Conservation (phyloP, 2,329 filamentous ascomycete genomes). For the Aspergillus niger region DNA sequence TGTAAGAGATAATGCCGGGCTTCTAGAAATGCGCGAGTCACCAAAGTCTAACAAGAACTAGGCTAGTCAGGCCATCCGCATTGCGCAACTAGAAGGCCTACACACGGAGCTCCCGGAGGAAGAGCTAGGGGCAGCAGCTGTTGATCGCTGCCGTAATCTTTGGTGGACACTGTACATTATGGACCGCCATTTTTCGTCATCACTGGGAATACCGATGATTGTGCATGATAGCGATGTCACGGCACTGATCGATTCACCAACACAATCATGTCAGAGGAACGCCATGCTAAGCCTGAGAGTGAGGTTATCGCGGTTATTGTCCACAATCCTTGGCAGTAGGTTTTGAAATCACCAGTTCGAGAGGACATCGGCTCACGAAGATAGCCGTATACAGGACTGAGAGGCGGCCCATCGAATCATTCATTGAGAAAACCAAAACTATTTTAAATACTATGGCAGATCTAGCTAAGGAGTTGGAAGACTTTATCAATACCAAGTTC, state of each 20-base stretch:
- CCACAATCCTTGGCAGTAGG: slow-evolving; percentile 41
- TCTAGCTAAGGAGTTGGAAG: slow-evolving; percentile 43
- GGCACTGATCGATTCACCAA: slow-evolving; percentile 32
- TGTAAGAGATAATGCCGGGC: slow-evolving; percentile 20
- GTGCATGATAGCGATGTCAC: slow-evolving; percentile 43
- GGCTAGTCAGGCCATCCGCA: slow-evolving; percentile 45
- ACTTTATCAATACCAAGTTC: slow-evolving; percentile 36
- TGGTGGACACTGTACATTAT: slow-evolving; percentile 49
- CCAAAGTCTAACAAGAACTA: slow-evolving; percentile 16
- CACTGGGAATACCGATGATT: slow-evolving; percentile 42
- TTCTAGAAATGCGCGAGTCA: no score
- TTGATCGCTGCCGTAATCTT: slow-evolving; percentile 38
- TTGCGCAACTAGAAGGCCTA: slow-evolving; percentile 45
- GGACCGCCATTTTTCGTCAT: slow-evolving; percentile 45
- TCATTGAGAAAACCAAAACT: slow-evolving; percentile 39
- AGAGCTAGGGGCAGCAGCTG: slow-evolving; percentile 34
- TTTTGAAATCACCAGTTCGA: neutral
- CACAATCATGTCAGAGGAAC: slow-evolving; percentile 28
- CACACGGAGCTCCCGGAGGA: slow-evolving; percentile 45
- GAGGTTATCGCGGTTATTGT: slow-evolving; percentile 38
- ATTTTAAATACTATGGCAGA: slow-evolving; percentile 41
- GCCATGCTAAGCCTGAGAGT: slow-evolving; percentile 40
- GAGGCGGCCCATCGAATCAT: slow-evolving; percentile 35
- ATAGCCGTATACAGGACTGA: slow-evolving; percentile 42
- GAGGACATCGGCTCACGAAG: neutral